Conservation (phyloP, 2,329 filamentous ascomycete genomes). For the Xylaria sp. region DNA sequence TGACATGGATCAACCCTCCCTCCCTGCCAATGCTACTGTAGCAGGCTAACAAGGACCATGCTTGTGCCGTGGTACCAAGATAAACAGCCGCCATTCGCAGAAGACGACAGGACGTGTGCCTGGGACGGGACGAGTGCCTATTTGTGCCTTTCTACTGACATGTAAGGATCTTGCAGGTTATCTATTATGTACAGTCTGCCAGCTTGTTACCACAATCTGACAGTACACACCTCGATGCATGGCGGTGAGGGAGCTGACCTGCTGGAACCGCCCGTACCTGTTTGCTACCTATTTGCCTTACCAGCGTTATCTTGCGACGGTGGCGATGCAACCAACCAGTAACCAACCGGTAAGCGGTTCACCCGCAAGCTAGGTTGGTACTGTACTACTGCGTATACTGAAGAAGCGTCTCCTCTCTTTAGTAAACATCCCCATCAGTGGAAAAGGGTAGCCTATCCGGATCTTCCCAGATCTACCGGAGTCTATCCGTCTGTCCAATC, state of each 20-base stretch:
- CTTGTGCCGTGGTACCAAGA: slow-evolving; percentile 28
- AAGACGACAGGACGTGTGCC: slow-evolving; percentile 8
- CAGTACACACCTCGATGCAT: slow-evolving; percentile 28
- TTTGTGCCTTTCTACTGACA: slow-evolving; percentile 23
- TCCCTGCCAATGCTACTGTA: slow-evolving; percentile 20
- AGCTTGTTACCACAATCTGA: slow-evolving; percentile 11
- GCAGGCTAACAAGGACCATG: slow-evolving; percentile 28
- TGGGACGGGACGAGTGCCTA: slow-evolving; percentile 22
- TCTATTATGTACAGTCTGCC: too few species aligned
- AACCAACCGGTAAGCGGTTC: slow-evolving; percentile 29
- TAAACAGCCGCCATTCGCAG: slow-evolving; percentile 19
- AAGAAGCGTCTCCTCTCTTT: slow-evolving; percentile 12
- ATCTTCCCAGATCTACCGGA: slow-evolving; percentile 40
- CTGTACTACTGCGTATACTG: not conserved
- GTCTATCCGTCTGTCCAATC: slow-evolving; percentile 38
- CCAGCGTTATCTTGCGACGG: slow-evolving; percentile 23
- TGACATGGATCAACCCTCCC: slow-evolving; percentile 22
- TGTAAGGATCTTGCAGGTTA: slow-evolving; percentile 16
- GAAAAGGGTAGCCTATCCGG: slow-evolving; percentile 25
- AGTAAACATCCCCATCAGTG: not conserved
- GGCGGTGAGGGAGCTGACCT: slow-evolving; percentile 36
- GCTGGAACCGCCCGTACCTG: slow-evolving; percentile 4
- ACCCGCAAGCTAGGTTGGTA: slow-evolving; percentile 14
- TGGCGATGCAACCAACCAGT: slow-evolving; percentile 27
- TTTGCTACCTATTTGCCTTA: slow-evolving; percentile 15